Evolutionary conservation across 2,329 filamentous ascomycete genomes (phyloP), one percentile per base, ranked within the genome.

Genomic region (Aureobasidium uvarum): DNA sequence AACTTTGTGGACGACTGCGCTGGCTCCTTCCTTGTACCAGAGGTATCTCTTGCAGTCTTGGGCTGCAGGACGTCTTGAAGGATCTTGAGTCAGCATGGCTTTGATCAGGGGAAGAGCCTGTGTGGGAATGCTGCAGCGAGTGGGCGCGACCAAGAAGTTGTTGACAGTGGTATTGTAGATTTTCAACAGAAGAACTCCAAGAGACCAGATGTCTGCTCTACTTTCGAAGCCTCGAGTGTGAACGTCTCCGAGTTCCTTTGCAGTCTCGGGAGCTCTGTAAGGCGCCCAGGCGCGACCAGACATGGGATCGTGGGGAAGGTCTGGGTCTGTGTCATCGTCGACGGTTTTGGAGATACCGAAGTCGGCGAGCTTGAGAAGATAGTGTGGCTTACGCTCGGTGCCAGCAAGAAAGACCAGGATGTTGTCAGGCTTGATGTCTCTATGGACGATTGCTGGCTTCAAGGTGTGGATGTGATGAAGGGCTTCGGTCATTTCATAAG

Each of bases 371-470:
- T 64, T 64, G 46, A 64, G 54, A 20, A 28, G 31, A 20, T 48
- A 62, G 33, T 8, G 13, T 14, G 58, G 58, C 3, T 38, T 28
- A n/a, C 16, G 39, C 7, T 28, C 45, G 11, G 31, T 50, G 20
- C 41, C 33, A 16, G 31, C 16, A 5, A 54, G 33, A 39, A 62
- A 62, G 38, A 51, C 54, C 18, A 66, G 31, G 36, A 66, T 66
- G 45, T 63, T 66, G 48, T 41, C 58, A 14, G 58, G 58, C 28
- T 66, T 63, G 48, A 66, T 50, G 41, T 66, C 65, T 50, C 52
- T 41, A 50, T 66, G 65, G 3, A 62, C 45, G 25, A 56, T 66
- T 5, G 31, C 41, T 48, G 56, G 56, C 1, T 33, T 31, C 8
- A 43, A 33, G 10, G 59, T 52, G 25, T 66, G 58, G 33, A 66